phyloP scores from a whole-genome alignment of 2,329 filamentous ascomycete species.

The Parascedosporium putredinis region DNA sequence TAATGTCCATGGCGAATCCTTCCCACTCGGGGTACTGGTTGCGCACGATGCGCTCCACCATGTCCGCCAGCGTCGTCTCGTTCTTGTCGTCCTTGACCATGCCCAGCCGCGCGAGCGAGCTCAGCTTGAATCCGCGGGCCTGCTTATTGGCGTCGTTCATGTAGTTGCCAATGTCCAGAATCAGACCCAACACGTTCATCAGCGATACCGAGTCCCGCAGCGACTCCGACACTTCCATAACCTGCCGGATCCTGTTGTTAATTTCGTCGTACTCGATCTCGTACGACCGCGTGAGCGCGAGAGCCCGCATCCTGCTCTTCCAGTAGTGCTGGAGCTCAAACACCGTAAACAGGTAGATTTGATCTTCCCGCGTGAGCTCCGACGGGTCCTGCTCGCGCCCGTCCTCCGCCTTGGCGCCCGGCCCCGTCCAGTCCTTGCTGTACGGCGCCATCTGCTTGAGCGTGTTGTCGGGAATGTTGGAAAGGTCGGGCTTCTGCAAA shows the following conservation, averaged over 20 bases:
- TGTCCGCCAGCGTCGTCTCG: conserved; percentile 86
- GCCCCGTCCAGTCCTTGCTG: conserved; percentile 90
- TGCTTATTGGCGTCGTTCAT: conserved; percentile 99
- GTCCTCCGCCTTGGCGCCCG: conserved; percentile 64
- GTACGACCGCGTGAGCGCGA: conserved; percentile 72
- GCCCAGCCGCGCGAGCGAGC: conserved; percentile 78
- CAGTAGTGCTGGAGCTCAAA: conserved; percentile 96
- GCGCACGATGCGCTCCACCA: conserved; percentile 91
- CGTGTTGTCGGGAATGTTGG: conserved; percentile 83
- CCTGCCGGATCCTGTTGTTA: conserved; percentile 69
- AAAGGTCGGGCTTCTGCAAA: conserved; percentile 82
- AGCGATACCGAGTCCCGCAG: conserved; percentile 82
- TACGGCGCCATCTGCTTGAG: conserved; percentile 90
- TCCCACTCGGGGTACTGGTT: conserved; percentile 97
- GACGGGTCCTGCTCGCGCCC: conserved; percentile 69
- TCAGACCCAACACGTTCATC: conserved; percentile 92
- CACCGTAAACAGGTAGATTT: conserved; percentile 86
- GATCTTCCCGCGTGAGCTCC: conserved; percentile 89
- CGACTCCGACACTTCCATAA: conserved; percentile 82
- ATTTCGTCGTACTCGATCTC: conserved; percentile 90
- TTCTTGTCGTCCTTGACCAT: conserved; percentile 99
- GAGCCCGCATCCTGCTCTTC: conserved; percentile 92
- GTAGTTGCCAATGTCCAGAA: conserved; percentile 97
- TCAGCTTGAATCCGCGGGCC: conserved; percentile 94
- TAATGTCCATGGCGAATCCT: conserved; percentile 74